phyloP scores from a whole-genome alignment of 495 filamentous ascomycete genomes.

The Neurospora sp. region DNA sequence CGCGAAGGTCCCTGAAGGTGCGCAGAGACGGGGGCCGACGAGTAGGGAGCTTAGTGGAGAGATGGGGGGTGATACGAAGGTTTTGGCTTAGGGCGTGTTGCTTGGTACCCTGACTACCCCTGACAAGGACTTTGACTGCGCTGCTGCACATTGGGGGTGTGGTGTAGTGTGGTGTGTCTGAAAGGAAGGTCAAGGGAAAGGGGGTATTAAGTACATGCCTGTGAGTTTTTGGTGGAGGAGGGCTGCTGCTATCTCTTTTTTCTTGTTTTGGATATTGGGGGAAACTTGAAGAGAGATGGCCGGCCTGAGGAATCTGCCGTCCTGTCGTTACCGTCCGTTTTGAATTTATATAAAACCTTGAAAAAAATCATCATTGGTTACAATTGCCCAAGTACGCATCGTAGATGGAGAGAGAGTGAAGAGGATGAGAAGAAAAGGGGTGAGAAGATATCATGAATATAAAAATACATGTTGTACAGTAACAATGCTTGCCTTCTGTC shows the following conservation, averaged over 20 bases:
- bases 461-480: background rate
- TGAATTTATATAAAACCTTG: background rate
- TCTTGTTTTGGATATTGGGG: background rate
- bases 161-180: no score
- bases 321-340: background rate
- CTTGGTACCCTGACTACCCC: background rate
- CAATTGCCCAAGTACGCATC: background rate
- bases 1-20: slow-evolving; percentile 7
- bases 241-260: background rate
- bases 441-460: background rate
- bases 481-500: background rate
- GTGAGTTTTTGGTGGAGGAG: background rate
- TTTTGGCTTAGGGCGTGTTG: background rate
- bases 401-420: background rate
- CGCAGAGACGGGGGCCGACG: slow-evolving; percentile 31
- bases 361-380: background rate
- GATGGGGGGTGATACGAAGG: slow-evolving; percentile 43
- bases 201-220: background rate
- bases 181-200: background rate
- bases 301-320: background rate
- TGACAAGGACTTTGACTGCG: no score
- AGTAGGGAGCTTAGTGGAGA: slow-evolving; percentile 42
- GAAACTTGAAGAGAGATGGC: background rate
- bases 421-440: background rate
- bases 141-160: no score